phyloP scores from a whole-genome alignment of 352 stramenopile genomes.

The Phytophthora multivora region DNA sequence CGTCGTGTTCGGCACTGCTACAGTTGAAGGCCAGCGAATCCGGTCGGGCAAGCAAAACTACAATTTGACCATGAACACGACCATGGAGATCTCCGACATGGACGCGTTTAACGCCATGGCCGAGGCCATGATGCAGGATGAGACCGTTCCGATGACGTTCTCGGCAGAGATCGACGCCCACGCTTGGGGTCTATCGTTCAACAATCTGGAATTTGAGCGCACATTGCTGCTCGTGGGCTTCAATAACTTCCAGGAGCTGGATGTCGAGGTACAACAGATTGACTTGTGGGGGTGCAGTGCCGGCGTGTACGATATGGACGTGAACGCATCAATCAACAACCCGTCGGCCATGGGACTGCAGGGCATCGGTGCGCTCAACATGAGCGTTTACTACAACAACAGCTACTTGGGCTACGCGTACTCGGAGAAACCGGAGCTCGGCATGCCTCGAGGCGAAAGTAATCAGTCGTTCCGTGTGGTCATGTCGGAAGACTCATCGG shows the following conservation, averaged over 20 bases:
- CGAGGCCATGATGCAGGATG: conserved; percentile 38
- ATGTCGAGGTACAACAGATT: conserved; percentile 47
- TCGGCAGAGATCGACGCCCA: conserved; percentile 43
- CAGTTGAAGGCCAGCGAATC: conserved; percentile 48
- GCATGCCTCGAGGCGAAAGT: conserved; percentile 47
- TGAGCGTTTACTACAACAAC: conserved; percentile 65
- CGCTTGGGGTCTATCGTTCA: conserved; percentile 47
- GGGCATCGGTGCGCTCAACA: conserved; percentile 64
- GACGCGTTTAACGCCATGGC: conserved; percentile 53
- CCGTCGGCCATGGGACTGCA: conserved; percentile 51
- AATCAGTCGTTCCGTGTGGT: conserved; percentile 54
- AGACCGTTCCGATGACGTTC: conserved; percentile 42
- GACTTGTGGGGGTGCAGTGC: conserved; percentile 41
- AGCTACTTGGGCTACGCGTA: conserved; percentile 66
- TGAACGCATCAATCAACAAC: conserved; percentile 64
- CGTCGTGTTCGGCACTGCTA: conserved; percentile 44
- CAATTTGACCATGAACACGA: conserved; percentile 51
- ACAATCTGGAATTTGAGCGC: conserved; percentile 58
- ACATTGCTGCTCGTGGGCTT: conserved; percentile 49
- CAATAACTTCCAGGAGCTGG: conserved; percentile 48
- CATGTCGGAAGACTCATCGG: conserved; percentile 36
- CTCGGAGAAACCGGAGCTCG: conserved; percentile 43
- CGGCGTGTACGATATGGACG: conserved; percentile 46
- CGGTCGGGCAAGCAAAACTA: conserved; percentile 49
- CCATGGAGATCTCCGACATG: conserved; percentile 43